A percentile compares a stretch with the other conserved stretches of the same genome.
Evolutionary conservation across 140 eudicot genomes (phyloP).

Genomic region (Ambrosia hybrid): DNA sequence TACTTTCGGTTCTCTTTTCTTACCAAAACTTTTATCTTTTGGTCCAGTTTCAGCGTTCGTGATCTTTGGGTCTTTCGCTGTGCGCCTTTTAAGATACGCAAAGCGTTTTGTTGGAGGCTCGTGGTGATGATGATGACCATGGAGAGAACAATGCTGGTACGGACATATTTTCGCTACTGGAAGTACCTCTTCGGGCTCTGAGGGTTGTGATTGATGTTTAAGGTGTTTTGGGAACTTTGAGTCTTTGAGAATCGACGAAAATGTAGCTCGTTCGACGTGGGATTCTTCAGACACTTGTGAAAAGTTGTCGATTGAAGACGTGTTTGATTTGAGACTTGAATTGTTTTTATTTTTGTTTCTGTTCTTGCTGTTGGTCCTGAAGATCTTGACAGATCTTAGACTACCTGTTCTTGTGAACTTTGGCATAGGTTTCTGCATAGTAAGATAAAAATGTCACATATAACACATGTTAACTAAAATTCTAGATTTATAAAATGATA

Average conservation of each 20-base stretch:
- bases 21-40: conserved; percentile 22
- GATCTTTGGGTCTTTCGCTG: conserved; percentile 38
- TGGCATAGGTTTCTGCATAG: conserved; percentile 35
- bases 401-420: conserved; percentile 54
- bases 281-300: conserved; percentile 39
- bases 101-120: conserved; percentile 55
- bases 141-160: conserved; percentile 82
- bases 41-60: conserved; percentile 26
- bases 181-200: conserved; percentile 45
- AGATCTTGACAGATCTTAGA: conserved; percentile 48
- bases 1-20: conserved; percentile 29
- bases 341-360: conserved; percentile 30
- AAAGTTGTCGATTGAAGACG: conserved; percentile 29
- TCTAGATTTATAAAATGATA: neutral
- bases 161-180: conserved; percentile 65
- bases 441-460: neutral
- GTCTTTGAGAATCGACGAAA: conserved; percentile 74
- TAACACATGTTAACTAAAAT: neutral
- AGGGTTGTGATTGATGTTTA: conserved; percentile 36
- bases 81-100: conserved; percentile 40
- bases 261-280: conserved; percentile 59
- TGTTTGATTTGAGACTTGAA: conserved; percentile 46
- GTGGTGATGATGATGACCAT: conserved; percentile 64
- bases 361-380: conserved; percentile 44
- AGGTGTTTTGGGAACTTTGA: conserved; percentile 58